Evolutionary conservation across 2,329 filamentous ascomycete species (phyloP).

Genomic region (Fusarium sp.): DNA sequence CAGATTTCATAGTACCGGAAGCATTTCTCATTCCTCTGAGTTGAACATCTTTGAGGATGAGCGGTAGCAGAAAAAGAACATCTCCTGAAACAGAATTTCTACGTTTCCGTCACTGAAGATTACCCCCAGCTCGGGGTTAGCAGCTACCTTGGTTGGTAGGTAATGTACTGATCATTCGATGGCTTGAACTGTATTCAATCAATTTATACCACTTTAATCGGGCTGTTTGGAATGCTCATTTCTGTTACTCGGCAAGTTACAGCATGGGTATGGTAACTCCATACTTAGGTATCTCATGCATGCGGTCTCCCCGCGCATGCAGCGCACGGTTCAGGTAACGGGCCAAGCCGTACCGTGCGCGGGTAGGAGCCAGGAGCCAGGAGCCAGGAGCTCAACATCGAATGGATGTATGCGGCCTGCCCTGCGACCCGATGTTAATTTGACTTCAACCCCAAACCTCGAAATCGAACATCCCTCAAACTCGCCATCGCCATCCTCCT

Average conservation of each 20-base stretch:
- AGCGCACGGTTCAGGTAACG: constrained; percentile 31
- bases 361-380: constrained; percentile 24
- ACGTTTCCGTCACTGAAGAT: neutral
- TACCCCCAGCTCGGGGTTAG: neutral
- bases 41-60: neutral
- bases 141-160: neutral
- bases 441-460: constrained; percentile 24
- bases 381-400: constrained; percentile 25
- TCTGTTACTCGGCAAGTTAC: constrained; percentile 1
- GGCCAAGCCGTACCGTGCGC: constrained; percentile 36
- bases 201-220: neutral
- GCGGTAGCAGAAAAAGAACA: constrained; percentile 13
- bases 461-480: neutral
- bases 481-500: neutral
- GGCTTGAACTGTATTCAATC: neutral
- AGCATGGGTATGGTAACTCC: neutral
- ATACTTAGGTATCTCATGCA: constrained; percentile 14
- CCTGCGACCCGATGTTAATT: constrained; percentile 35
- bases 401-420: constrained; percentile 24
- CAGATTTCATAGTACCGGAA: constrained; percentile 12
- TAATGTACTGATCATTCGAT: neutral
- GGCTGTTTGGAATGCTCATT: constrained; percentile 8
- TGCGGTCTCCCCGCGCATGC: constrained; percentile 24
- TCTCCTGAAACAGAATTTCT: constrained; percentile 6
- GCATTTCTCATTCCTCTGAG: neutral